Conservation (phyloP, 1,284 basidiomycete species). For the Volvariella surrecta region DNA sequence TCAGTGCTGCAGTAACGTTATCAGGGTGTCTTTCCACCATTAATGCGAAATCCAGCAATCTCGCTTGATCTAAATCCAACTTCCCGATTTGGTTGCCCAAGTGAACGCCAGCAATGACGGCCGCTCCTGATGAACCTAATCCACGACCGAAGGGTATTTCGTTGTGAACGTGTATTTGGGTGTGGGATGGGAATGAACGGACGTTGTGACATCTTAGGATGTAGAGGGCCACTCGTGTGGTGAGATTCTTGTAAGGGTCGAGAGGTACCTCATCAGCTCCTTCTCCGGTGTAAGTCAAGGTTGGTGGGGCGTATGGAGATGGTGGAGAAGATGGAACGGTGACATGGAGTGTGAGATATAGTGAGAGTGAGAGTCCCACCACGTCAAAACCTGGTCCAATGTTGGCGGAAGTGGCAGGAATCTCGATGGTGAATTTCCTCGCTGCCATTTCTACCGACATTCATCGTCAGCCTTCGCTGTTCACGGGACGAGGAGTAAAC, state of each 20-base stretch:
- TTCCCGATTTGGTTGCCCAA: constrained; percentile 81
- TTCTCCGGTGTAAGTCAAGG: constrained; percentile 79
- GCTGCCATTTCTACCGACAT: constrained; percentile 6
- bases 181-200: constrained; percentile 66
- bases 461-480: too few species aligned
- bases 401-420: constrained; percentile 97
- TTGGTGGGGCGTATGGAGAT: constrained; percentile 39
- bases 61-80: constrained; percentile 59
- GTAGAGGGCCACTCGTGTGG: constrained; percentile 97
- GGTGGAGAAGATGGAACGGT: constrained; percentile 24
- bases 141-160: constrained; percentile 98
- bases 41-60: constrained; percentile 91
- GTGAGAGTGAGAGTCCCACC: constrained; percentile 91
- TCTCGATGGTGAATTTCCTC: constrained; percentile 56
- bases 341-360: constrained; percentile 77
- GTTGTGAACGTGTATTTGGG: constrained; percentile 77
- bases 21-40: constrained; percentile 99
- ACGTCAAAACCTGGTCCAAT: constrained; percentile 99
- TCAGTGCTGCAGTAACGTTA: constrained; percentile 95
- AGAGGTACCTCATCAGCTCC: constrained; percentile 89
- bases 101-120: constrained; percentile 93
- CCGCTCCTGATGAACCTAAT: constrained; percentile 94
- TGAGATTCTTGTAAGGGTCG: constrained; percentile 94
- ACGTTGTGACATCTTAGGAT: constrained; percentile 85
- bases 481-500: too few species aligned